Evolutionary conservation across 768 basidiomycete species (phyloP).

Genomic region (Rhizopogon vulgaris): DNA sequence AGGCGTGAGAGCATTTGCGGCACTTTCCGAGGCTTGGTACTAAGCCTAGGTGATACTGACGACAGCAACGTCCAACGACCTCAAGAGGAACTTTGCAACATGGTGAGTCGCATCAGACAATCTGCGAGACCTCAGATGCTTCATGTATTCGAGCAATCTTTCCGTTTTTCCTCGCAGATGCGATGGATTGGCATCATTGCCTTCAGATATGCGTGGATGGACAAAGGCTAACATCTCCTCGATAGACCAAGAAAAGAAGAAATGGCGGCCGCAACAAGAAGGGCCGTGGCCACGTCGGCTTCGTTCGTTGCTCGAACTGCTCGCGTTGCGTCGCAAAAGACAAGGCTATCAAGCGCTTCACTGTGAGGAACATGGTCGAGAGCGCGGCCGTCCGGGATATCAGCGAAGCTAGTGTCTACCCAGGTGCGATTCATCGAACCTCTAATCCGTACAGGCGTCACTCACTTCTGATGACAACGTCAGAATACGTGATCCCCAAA

Average conservation of each 20-base stretch:
- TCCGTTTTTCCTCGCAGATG: constrained; percentile 1
- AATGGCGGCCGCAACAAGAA: constrained; percentile 99
- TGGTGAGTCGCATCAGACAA: constrained; percentile 20
- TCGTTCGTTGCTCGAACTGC: constrained; percentile 99
- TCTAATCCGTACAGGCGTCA: neutral
- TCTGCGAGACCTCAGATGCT: neutral
- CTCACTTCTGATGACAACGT: constrained; percentile 2
- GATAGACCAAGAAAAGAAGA: constrained; percentile 98
- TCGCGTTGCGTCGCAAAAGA: constrained; percentile 97
- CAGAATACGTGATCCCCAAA: constrained; percentile 95
- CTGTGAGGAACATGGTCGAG: constrained; percentile 99
- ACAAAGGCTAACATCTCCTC: constrained; percentile 3
- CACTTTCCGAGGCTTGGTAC: constrained; percentile 13
- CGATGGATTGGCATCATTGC: neutral
- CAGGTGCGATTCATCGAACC: constrained; percentile 46
- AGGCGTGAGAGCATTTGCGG: constrained; percentile 18
- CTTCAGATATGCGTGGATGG: constrained; percentile 3
- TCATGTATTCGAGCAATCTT: neutral
- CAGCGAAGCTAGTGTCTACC: constrained; percentile 91
- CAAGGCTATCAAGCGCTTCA: constrained; percentile 99
- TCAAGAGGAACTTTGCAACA: constrained; percentile 18
- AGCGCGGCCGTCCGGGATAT: constrained; percentile 97
- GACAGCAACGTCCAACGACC: constrained; percentile 11
- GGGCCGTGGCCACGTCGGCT: constrained; percentile 92
- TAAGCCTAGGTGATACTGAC: constrained; percentile 4